These are phyloP conservation scores for Areca catechu DNA, from an alignment of 176 grass and related monocot species.

Conservation along the genomic window DNA sequence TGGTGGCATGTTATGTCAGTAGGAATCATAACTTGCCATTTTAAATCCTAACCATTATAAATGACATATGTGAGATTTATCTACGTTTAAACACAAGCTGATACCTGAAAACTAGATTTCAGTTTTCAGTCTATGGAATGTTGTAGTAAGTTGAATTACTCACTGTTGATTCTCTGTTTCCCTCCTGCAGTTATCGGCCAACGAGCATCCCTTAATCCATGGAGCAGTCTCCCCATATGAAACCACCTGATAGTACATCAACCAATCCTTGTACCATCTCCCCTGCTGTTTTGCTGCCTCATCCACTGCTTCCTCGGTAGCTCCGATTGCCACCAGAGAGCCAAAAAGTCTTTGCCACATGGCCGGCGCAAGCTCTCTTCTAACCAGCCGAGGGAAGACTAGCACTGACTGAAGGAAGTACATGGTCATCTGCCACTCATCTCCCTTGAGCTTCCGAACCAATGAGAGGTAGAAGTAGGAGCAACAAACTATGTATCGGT, in stretches of 20 bases:
- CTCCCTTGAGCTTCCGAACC: slow-evolving; percentile 47
- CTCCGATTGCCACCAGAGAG: not conserved
- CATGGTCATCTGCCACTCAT: slow-evolving; percentile 87
- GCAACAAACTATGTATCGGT: slow-evolving; percentile 57
- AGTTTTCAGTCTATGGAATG: too few relatives aligned
- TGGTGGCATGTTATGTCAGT: too few relatives aligned
- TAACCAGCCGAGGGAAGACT: slow-evolving; percentile 34
- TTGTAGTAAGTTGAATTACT: slow-evolving; percentile 4
- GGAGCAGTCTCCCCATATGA: slow-evolving; percentile 35
- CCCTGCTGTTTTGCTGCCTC: slow-evolving; percentile 43
- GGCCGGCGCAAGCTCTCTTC: slow-evolving; percentile 43
- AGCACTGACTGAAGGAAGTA: slow-evolving; percentile 70
- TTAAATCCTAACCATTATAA: too few relatives aligned
- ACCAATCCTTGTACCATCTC: slow-evolving; percentile 77
- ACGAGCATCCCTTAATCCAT: slow-evolving; percentile 16
- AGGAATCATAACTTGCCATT: too few relatives aligned
- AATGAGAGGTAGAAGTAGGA: slow-evolving; percentile 88
- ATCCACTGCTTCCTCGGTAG: slow-evolving; percentile 23
- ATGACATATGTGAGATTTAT: too few relatives aligned
- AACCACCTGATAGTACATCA: slow-evolving; percentile 95
- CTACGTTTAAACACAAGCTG: slow-evolving; percentile 8
- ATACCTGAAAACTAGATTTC: too few relatives aligned
- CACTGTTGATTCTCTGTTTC: slow-evolving; percentile 25
- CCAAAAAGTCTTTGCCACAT: slow-evolving; percentile 68
- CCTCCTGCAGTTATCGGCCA: slow-evolving; percentile 8